Evolutionary conservation across 2,329 filamentous ascomycete genomes (phyloP), one percentile per base, ranked within the genome.

Genomic region (Epichloe hybrida): DNA sequence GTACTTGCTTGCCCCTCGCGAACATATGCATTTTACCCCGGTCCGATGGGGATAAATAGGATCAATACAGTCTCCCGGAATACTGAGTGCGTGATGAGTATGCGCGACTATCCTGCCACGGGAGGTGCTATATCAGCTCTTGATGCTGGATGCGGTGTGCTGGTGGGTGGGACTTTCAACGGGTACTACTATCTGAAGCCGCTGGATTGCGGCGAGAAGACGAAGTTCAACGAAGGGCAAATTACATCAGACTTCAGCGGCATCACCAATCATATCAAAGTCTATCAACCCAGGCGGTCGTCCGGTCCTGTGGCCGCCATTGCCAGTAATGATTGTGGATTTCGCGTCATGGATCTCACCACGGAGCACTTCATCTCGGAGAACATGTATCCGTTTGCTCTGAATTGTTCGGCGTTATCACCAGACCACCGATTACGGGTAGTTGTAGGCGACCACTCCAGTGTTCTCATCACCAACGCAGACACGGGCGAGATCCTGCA

Each of bases 391-490:
- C 65, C 73, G 0, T 75, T 77, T 56, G 73, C 84, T 3, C 72
- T 88, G 53, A 91, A 91, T 65, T 88, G 84, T 67, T 79, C 83
- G 1, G 81, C 84, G 2, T 73, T 85, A 2, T 87, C 84, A 1
- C 81, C 86, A 0, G 82, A 89, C 61, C 74, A 79, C 50, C 79
- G 85, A 3, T 70, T 90, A 57, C 81, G 86, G 46, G 79, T 82
- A 15, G 74, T 89, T 55, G 86, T 88, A 0, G 86, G 86, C 45
- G 87, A 91, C 59, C 72, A 74, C 52, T 68, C 72, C 51, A 73
- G 84, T 39, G 79, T 83, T 0, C 68, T 83, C 47, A 84, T 91
- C 59, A 77, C 79, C 13, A 77, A 86, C 54, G 80, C 85, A 11
- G 84, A 87, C 50, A 80, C 76, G 12, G 81, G 84, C 13, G 68